Evolutionary conservation across 192 early-diverging fungal genomes (phyloP).

Genomic region (Obelidium mucronatum): DNA sequence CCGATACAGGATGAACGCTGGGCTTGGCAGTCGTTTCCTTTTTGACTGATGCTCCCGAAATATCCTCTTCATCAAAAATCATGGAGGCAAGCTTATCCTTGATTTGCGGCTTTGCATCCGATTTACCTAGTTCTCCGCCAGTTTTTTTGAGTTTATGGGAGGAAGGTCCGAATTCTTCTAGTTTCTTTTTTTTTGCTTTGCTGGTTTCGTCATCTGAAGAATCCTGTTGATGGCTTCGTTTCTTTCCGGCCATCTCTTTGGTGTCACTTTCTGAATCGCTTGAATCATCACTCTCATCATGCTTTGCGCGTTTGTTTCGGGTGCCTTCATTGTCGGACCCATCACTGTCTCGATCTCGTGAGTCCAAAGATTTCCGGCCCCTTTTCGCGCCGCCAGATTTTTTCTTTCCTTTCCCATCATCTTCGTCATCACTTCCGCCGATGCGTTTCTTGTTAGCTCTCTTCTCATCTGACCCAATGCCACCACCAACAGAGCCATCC

Average conservation of each 20-base stretch:
- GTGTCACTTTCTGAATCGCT: background rate
- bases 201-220: background rate
- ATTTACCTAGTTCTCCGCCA: background rate
- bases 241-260: background rate
- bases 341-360: background rate
- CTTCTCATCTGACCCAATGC: background rate
- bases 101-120: background rate
- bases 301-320: background rate
- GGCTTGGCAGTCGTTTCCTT: background rate
- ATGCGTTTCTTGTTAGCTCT: background rate
- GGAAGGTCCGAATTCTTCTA: background rate
- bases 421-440: background rate
- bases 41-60: background rate
- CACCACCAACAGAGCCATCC: background rate
- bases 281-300: conserved; percentile 16
- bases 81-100: background rate
- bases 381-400: background rate
- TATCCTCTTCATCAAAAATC: conserved; percentile 8
- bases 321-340: background rate
- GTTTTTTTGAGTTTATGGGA: background rate
- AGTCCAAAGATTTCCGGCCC: conserved; percentile 6
- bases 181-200: conserved; percentile 10
- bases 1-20: background rate
- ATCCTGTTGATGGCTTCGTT: background rate
- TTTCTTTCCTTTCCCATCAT: no score